Evolutionary conservation across 805 yeast genomes (phyloP).

Genomic region (Yamadazyma ubonensis): DNA sequence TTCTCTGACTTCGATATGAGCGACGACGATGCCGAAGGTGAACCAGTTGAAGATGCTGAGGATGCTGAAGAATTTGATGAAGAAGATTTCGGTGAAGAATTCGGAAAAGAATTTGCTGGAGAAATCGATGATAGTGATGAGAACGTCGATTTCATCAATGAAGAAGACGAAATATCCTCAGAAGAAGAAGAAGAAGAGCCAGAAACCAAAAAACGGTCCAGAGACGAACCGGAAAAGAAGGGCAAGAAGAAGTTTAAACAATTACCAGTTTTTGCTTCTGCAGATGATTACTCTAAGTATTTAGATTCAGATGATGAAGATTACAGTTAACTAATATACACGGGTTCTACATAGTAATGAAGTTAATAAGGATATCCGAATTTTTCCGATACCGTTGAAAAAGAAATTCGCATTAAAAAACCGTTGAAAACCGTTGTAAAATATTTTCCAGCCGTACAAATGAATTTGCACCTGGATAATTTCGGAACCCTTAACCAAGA

Average conservation of each 20-base stretch:
- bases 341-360: not conserved
- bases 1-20: conserved; percentile 37
- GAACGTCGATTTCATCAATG: conserved; percentile 19
- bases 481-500: conserved; percentile 10
- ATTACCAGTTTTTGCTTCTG: conserved; percentile 85
- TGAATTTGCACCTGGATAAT: conserved; percentile 8
- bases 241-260: conserved; percentile 60
- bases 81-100: conserved; percentile 7
- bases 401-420: conserved; percentile 4
- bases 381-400: conserved; percentile 7
- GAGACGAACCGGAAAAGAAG: conserved; percentile 35
- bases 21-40: conserved; percentile 21
- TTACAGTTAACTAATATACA: conserved; percentile 17
- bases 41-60: conserved; percentile 7
- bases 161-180: conserved; percentile 35
- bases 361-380: no score
- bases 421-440: conserved; percentile 4
- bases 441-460: no score
- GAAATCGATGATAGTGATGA: conserved; percentile 11
- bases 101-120: conserved; percentile 5
- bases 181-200: conserved; percentile 18
- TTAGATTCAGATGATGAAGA: conserved; percentile 65
- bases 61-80: conserved; percentile 25
- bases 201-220: conserved; percentile 23
- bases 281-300: conserved; percentile 79